These are phyloP conservation scores for Aegle marmelos DNA, from an alignment of 345 rosid genomes.

Conservation along the genomic window DNA sequence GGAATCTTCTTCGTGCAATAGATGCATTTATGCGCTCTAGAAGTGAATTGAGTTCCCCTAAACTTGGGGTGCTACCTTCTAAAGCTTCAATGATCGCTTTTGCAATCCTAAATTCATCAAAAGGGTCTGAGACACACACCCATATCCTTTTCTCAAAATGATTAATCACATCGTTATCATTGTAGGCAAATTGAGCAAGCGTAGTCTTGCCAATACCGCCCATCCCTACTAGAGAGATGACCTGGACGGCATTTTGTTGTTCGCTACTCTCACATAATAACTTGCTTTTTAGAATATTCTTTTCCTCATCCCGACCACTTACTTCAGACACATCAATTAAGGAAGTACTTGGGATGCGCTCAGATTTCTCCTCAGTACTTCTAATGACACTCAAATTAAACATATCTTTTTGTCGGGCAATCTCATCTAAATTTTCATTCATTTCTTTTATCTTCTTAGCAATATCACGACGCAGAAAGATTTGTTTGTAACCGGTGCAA, in stretches of 20 bases:
- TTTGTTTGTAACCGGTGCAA: not conserved
- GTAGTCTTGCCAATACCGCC: slow-evolving; percentile 1
- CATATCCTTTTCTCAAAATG: not conserved
- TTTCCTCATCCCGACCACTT: not conserved
- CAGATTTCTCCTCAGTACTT: not conserved
- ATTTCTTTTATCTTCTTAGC: not conserved
- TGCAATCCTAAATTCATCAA: slow-evolving; percentile 2
- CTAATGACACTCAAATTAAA: not conserved
- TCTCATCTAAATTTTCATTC: not conserved
- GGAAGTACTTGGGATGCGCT: not conserved
- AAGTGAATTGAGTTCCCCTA: not conserved
- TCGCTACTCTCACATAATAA: not conserved
- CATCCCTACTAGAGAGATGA: slow-evolving; percentile 1
- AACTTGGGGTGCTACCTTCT: not conserved
- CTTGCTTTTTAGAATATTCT: not conserved
- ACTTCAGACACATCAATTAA: not conserved
- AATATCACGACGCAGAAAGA: not conserved
- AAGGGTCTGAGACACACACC: not conserved
- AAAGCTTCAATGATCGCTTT: not conserved
- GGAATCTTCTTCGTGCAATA: not conserved
- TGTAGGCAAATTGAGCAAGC: not conserved
- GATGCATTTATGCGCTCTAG: not conserved
- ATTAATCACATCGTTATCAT: not conserved
- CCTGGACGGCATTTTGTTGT: not conserved
- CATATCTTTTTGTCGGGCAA: not conserved